Conservation (phyloP, 2,329 filamentous ascomycete genomes). For the Trichoderma sp. region DNA sequence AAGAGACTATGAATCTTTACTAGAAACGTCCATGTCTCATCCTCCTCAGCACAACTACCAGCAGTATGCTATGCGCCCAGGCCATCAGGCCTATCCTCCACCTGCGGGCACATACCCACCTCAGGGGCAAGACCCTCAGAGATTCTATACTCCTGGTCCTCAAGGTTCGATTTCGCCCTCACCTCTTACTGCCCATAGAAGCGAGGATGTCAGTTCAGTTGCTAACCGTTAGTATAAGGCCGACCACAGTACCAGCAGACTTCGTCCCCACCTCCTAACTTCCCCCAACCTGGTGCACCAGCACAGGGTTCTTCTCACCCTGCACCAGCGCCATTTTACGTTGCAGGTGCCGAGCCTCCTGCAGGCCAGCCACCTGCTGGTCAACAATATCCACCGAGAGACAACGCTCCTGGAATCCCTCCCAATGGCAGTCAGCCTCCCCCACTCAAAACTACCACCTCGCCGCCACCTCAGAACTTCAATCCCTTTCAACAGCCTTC, state of each 20-base stretch:
- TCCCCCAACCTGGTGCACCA: slow-evolving; percentile 56
- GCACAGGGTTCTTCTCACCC: slow-evolving; percentile 33
- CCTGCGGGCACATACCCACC: slow-evolving; percentile 42
- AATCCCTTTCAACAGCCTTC: slow-evolving; percentile 50
- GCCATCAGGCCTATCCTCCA: slow-evolving; percentile 49
- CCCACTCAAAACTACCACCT: slow-evolving; percentile 56
- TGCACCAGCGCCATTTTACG: slow-evolving; percentile 66
- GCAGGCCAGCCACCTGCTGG: slow-evolving; percentile 38
- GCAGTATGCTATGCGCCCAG: slow-evolving; percentile 63
- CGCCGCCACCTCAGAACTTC: slow-evolving; percentile 51
- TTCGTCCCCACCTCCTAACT: slow-evolving; percentile 57
- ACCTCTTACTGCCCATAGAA: not conserved
- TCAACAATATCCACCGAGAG: slow-evolving; percentile 57
- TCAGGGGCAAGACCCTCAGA: slow-evolving; percentile 63
- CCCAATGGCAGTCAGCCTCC: slow-evolving; percentile 53
- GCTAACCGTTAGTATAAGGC: slow-evolving; percentile 40
- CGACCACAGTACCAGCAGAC: slow-evolving; percentile 53
- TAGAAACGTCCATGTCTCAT: slow-evolving; percentile 96
- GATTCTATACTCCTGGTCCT: slow-evolving; percentile 63
- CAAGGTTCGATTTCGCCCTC: slow-evolving; percentile 17
- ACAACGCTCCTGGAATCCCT: slow-evolving; percentile 55
- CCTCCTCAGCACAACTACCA: slow-evolving; percentile 80
- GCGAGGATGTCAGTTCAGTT: not conserved
- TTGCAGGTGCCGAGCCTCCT: slow-evolving; percentile 58
- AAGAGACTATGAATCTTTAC: slow-evolving; percentile 91